Evolutionary conservation across 2,329 filamentous ascomycete species (phyloP).

Genomic region (Neoarthrinium moseri): DNA sequence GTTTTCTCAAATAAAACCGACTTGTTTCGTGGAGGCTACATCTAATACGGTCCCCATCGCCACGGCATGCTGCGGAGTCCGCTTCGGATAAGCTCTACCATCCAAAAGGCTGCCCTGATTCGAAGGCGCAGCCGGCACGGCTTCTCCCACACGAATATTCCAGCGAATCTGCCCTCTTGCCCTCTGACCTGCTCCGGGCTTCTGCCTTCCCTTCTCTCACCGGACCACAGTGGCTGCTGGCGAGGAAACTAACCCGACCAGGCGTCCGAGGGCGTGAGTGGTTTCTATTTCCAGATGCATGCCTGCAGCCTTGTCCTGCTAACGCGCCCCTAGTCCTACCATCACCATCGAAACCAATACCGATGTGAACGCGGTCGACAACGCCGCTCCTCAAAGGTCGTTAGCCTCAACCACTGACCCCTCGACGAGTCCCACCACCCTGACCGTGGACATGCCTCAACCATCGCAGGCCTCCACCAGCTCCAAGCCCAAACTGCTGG

Average conservation of each 20-base stretch:
- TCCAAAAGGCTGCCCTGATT: neutral
- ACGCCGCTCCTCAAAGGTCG: constrained; percentile 20
- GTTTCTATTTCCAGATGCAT: neutral
- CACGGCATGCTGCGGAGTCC: neutral
- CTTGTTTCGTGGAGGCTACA: too few relatives aligned
- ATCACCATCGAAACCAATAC: constrained; percentile 35
- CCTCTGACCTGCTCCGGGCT: neutral
- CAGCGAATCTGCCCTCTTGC: too few relatives aligned
- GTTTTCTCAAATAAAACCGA: too few relatives aligned
- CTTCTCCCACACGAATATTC: too few relatives aligned
- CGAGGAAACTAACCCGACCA: too few relatives aligned
- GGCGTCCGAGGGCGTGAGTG: constrained; percentile 12
- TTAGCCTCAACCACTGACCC: constrained; percentile 25
- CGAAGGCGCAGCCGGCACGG: neutral
- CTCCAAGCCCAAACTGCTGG: constrained; percentile 43
- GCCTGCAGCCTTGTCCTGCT: constrained; percentile 1
- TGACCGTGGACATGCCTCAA: constrained; percentile 11
- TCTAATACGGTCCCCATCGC: too few relatives aligned
- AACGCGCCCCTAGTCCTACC: constrained; percentile 25
- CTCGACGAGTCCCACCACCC: constrained; percentile 25
- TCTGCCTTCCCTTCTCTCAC: neutral
- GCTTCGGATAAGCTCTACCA: neutral
- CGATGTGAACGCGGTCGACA: constrained; percentile 17
- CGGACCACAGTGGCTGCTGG: neutral
- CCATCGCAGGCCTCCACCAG: constrained; percentile 16